Conservation (phyloP, 768 basidiomycete genomes). For the Podaxis mareebaensis region DNA sequence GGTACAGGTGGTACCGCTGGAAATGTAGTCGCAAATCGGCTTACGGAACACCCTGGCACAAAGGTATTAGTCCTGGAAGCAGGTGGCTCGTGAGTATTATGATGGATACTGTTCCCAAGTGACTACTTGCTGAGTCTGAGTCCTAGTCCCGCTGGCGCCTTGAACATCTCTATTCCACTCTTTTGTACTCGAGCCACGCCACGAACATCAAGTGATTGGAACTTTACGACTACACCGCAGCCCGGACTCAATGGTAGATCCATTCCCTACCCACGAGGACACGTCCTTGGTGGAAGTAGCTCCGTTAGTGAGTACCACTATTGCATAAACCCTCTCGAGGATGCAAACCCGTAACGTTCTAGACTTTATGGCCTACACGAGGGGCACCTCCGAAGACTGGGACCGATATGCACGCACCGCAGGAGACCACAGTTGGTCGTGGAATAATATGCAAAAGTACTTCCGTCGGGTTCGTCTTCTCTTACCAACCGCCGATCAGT, state of each 20-base stretch:
- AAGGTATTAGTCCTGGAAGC: constrained; percentile 56
- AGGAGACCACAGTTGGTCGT: constrained; percentile 50
- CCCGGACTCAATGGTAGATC: constrained; percentile 23
- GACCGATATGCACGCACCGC: constrained; percentile 50
- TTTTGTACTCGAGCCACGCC: constrained; percentile 19
- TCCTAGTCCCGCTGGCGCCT: constrained; percentile 16
- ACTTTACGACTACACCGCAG: constrained; percentile 27
- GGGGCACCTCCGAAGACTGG: constrained; percentile 46
- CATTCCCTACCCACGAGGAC: constrained; percentile 26
- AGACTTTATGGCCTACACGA: constrained; percentile 32
- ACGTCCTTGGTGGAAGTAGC: constrained; percentile 29
- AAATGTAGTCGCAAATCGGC: constrained; percentile 54
- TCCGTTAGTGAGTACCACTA: constrained; percentile 28
- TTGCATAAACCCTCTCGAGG: constrained; percentile 11
- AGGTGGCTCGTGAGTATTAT: constrained; percentile 48
- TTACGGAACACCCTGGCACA: constrained; percentile 49
- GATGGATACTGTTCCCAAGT: background rate
- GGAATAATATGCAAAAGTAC: constrained; percentile 31
- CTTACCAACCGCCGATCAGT: background rate
- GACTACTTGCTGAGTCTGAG: background rate
- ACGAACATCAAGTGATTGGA: constrained; percentile 28
- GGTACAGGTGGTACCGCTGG: constrained; percentile 51
- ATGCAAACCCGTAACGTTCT: background rate
- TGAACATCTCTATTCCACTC: constrained; percentile 18
- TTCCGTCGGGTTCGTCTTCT: constrained; percentile 25